These are phyloP conservation scores for Ilyonectria robusta DNA, from an alignment of 2,329 filamentous ascomycete genomes.

Conservation along the genomic window DNA sequence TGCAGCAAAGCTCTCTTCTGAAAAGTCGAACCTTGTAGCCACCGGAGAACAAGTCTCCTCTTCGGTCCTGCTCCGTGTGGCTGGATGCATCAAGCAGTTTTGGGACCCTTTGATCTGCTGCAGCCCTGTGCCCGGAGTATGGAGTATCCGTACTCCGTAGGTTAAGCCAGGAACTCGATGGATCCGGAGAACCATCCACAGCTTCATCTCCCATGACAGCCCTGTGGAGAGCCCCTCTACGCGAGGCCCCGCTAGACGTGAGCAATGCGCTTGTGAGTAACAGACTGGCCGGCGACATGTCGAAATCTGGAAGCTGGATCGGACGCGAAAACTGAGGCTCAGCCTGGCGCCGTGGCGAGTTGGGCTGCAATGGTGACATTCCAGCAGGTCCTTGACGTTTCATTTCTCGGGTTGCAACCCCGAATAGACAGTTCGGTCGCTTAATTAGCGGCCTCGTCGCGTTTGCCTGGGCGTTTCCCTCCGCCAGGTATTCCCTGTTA, in stretches of 20 bases:
- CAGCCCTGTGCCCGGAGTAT: slow-evolving; percentile 17
- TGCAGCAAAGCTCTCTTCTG: neutral
- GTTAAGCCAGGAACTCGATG: neutral
- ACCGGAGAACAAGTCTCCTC: slow-evolving; percentile 1
- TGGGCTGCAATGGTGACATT: slow-evolving; percentile 13
- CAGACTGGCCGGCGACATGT: slow-evolving; percentile 18
- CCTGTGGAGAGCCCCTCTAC: slow-evolving; percentile 6
- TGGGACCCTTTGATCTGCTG: slow-evolving; percentile 17
- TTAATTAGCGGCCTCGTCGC: neutral
- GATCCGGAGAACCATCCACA: neutral
- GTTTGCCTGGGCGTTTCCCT: neutral
- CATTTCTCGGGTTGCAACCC: slow-evolving; percentile 2
- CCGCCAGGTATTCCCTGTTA: neutral
- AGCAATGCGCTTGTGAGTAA: neutral
- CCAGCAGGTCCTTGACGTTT: slow-evolving; percentile 10
- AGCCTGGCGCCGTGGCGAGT: slow-evolving; percentile 2
- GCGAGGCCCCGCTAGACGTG: slow-evolving; percentile 9
- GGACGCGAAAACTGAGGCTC: slow-evolving; percentile 11
- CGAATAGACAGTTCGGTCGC: slow-evolving; percentile 15
- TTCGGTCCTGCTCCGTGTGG: slow-evolving; percentile 6
- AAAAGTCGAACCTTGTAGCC: slow-evolving; percentile 6
- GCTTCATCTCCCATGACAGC: slow-evolving; percentile 3
- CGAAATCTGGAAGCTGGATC: slow-evolving; percentile 26
- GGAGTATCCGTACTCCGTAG: neutral
- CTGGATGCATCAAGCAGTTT: slow-evolving; percentile 2